Evolutionary conservation across 495 filamentous ascomycete species (phyloP), one percentile per base, ranked within the genome.

Genomic region (Hyaloscypha hepaticicola): DNA sequence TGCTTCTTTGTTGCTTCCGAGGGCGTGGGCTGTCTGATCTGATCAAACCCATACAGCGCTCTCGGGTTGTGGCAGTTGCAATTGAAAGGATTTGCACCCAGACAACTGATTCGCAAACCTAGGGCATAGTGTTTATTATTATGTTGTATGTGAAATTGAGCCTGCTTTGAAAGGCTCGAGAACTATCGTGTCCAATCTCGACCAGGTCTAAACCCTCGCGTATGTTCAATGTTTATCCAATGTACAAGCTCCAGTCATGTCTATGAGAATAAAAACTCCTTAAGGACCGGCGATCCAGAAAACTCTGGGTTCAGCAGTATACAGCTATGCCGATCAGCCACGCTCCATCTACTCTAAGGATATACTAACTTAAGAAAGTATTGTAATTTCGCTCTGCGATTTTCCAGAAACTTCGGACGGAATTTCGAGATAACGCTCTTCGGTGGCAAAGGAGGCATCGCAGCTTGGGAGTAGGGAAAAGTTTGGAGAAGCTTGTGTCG

Each of bases 301-400:
- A 85, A 84, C 53, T 85, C 82, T 0, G 83, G 83, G 63, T 85
- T 85, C 9, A 85, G 64, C 55, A 85, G 61, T 61, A 85, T 82
- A 68, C 82, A 85, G 61, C 82, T 85, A 49, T 51, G 31, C 27
- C 19, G 5, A 58, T 69, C 19, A 66, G 60, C 57, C 14, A 50
- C 9, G 31, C 27, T 8, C n/a, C 19, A 21, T 7, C 34, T 45
- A 41, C 50, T 26, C n/a, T 29, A 63, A 51, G 29, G 38, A 25
- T 25, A 16, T 22, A 69, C 79, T 45, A 72, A 85, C 82, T 83
- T 83, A 16, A 85, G 65, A 61, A 84, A 85, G 67, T 84, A 84
- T 73, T 83, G 80, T 60, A 85, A 69, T 25, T 82, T 82, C 4
- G 75, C 78, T 60, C 82, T 73, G 58, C 83, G 70, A 69, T 81